These are phyloP conservation scores for Backusella luteola DNA, from an alignment of 192 early-diverging fungal species.

Conservation along the genomic window DNA sequence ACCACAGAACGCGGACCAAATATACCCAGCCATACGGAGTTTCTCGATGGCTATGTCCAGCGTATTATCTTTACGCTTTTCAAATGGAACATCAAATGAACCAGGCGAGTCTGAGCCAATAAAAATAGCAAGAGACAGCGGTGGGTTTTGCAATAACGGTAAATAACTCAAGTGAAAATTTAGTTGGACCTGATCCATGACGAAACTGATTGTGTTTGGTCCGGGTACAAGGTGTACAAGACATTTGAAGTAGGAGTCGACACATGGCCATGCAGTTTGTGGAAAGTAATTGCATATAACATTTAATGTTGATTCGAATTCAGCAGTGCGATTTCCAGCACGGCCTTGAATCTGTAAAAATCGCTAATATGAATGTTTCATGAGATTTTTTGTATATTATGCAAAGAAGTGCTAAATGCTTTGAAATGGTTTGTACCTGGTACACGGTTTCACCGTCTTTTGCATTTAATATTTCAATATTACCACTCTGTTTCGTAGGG, in stretches of 20 bases:
- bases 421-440: conserved; percentile 4
- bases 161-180: conserved; percentile 49
- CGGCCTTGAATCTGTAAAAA: conserved; percentile 34
- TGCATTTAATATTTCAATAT: conserved; percentile 15
- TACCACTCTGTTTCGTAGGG: background rate
- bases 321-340: conserved; percentile 20
- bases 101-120: conserved; percentile 56
- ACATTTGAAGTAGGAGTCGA: conserved; percentile 58
- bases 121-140: conserved; percentile 56
- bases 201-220: conserved; percentile 50
- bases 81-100: conserved; percentile 59
- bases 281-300: conserved; percentile 44
- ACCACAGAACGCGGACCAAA: conserved; percentile 73
- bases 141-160: conserved; percentile 53
- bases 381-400: background rate
- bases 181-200: conserved; percentile 19
- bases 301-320: conserved; percentile 25
- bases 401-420: background rate
- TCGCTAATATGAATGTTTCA: background rate
- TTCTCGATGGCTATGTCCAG: conserved; percentile 53
- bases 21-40: conserved; percentile 59
- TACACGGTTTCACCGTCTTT: conserved; percentile 19
- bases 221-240: conserved; percentile 59
- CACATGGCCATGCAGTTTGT: conserved; percentile 46
- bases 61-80: conserved; percentile 45